Percentiles rank a stretch among this genome's conserved stretches.
phyloP scores from a whole-genome alignment of 176 grass and related monocot genomes.

The Oryza glumipatula region DNA sequence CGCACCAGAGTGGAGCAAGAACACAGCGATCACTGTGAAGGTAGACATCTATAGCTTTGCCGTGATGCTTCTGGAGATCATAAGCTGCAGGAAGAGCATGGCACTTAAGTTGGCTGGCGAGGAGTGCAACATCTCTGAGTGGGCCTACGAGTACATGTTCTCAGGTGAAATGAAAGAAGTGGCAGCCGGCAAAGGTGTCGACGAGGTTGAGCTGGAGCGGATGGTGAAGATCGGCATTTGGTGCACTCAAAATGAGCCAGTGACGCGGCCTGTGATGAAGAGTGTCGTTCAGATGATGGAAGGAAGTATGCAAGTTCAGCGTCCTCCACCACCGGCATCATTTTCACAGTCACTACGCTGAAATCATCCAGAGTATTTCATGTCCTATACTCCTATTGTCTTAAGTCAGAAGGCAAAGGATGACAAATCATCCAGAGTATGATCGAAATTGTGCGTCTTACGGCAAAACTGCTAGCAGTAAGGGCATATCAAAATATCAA shows the following conservation, averaged over 20 bases:
- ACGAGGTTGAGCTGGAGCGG: conserved; percentile 39
- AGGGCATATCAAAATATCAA: too few species aligned
- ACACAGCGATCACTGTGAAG: conserved; percentile 51
- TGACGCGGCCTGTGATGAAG: conserved; percentile 48
- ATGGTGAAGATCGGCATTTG: conserved; percentile 57
- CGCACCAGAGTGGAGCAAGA: conserved; percentile 61
- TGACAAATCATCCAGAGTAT: too few species aligned
- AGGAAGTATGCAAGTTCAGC: conserved; percentile 42
- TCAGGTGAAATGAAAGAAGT: conserved; percentile 32
- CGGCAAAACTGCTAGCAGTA: too few species aligned
- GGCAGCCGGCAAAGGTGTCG: conserved; percentile 34
- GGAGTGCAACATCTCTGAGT: conserved; percentile 35
- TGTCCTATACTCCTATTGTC: too few species aligned
- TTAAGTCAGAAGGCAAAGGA: too few species aligned
- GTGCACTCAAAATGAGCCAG: conserved; percentile 57
- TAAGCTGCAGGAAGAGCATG: conserved; percentile 58
- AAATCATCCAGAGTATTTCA: too few species aligned
- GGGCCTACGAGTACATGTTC: conserved; percentile 34
- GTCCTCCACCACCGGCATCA: conserved; percentile 33
- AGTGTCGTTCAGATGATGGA: conserved; percentile 56
- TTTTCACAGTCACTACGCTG: conserved; percentile 32
- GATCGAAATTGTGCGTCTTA: too few species aligned
- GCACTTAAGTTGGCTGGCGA: conserved; percentile 36
- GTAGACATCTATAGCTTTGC: conserved; percentile 59
- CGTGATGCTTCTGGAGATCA: conserved; percentile 58